phyloP scores from a whole-genome alignment of 257 asterid genomes.

The Penstemon eatonii region DNA sequence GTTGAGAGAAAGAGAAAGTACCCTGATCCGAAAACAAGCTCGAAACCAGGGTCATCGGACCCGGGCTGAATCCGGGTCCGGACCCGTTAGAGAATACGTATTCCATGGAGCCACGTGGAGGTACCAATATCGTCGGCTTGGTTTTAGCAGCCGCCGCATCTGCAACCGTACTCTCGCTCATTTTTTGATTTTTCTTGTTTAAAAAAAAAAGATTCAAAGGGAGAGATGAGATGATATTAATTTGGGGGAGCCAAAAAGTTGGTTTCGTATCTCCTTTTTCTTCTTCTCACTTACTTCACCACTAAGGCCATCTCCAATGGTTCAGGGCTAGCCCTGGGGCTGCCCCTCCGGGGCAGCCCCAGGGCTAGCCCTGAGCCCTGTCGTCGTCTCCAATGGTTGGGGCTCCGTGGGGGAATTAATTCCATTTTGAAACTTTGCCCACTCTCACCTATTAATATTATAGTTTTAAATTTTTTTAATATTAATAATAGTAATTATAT shows the following conservation, averaged over 20 bases:
- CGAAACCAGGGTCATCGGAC: slow-evolving; percentile 62
- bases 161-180: slow-evolving; percentile 42
- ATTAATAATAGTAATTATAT: too few species aligned
- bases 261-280: not conserved
- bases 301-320: too few species aligned
- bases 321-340: too few species aligned
- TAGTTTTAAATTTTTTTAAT: too few species aligned
- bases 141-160: slow-evolving; percentile 36
- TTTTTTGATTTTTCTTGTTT: slow-evolving; percentile 21
- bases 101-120: slow-evolving; percentile 60
- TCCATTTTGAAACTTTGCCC: too few species aligned
- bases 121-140: slow-evolving; percentile 53
- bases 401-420: too few species aligned
- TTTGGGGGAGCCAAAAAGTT: not conserved
- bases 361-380: too few species aligned
- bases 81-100: slow-evolving; percentile 43
- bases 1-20: slow-evolving; percentile 73
- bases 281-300: slow-evolving; percentile 20
- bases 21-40: slow-evolving; percentile 64
- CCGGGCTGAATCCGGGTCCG: slow-evolving; percentile 60
- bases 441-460: too few species aligned
- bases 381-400: too few species aligned
- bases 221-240: slow-evolving; percentile 5
- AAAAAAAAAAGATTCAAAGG: not conserved
- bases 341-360: too few species aligned